Evolutionary conservation across 2,329 filamentous ascomycete species (phyloP).

Genomic region (Neofusicoccum cordaticola): DNA sequence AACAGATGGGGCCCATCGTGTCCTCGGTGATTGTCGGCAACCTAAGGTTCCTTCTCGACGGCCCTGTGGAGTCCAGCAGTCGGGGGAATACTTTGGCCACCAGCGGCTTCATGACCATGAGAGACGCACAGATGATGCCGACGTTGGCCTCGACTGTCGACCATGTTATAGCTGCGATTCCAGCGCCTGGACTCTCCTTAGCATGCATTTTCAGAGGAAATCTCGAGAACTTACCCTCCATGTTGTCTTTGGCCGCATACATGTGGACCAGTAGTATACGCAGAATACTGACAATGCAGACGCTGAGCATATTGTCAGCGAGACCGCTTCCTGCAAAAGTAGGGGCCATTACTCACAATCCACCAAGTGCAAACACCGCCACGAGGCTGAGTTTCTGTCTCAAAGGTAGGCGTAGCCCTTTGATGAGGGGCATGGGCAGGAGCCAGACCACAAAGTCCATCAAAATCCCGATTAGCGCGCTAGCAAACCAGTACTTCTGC

Average conservation of each 20-base stretch:
- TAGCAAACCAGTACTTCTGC: slow-evolving; percentile 30
- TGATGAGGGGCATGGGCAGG: slow-evolving; percentile 31
- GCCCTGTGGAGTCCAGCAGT: slow-evolving; percentile 33
- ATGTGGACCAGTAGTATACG: slow-evolving; percentile 31
- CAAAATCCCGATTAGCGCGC: slow-evolving; percentile 31
- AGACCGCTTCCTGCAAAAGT: not conserved
- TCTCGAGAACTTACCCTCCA: not conserved
- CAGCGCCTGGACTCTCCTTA: not conserved
- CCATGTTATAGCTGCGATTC: slow-evolving; percentile 6
- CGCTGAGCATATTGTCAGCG: slow-evolving; percentile 21
- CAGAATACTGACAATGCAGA: slow-evolving; percentile 33
- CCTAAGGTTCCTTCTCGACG: not conserved
- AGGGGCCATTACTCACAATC: slow-evolving; percentile 30
- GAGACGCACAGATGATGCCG: slow-evolving; percentile 78
- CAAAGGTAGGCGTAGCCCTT: slow-evolving; percentile 30
- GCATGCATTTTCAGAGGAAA: not conserved
- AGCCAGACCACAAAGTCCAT: slow-evolving; percentile 33
- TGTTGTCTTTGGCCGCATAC: slow-evolving; percentile 25
- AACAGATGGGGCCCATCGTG: not conserved
- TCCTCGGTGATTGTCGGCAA: slow-evolving; percentile 5
- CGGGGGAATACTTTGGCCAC: slow-evolving; percentile 56
- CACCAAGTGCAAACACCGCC: slow-evolving; percentile 37
- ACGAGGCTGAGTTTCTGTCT: slow-evolving; percentile 36
- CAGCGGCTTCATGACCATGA: slow-evolving; percentile 74
- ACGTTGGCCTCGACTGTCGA: slow-evolving; percentile 74